A percentile compares a stretch with the other conserved stretches of the same genome.
Evolutionary conservation across 106 monocot genomes (phyloP).

Genomic region (Dioscorea alata): DNA sequence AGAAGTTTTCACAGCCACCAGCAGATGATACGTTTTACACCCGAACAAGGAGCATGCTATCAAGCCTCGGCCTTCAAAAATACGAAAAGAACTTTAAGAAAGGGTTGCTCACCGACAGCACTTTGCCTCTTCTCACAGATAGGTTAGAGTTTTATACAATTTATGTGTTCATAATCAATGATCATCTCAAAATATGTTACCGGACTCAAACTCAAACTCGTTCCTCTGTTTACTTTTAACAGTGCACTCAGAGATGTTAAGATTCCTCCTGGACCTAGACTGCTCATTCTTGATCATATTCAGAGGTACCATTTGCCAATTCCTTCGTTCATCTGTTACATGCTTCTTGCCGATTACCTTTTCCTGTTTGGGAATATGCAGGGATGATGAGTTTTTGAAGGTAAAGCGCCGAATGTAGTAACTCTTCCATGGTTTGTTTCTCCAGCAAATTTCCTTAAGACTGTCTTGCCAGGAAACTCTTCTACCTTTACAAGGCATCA

Average conservation of each 20-base stretch:
- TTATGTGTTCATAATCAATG: neutral
- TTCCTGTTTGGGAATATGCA: too few species aligned
- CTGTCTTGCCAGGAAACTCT: too few species aligned
- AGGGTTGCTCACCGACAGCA: conserved; percentile 12
- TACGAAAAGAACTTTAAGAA: conserved; percentile 17
- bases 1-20: conserved; percentile 12
- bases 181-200: neutral
- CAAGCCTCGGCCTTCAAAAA: conserved; percentile 10
- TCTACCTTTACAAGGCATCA: too few species aligned
- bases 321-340: too few species aligned
- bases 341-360: too few species aligned
- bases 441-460: too few species aligned
- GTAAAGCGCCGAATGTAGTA: too few species aligned
- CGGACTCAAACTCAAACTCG: neutral
- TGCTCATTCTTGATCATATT: conserved; percentile 10
- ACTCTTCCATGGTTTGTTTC: too few species aligned
- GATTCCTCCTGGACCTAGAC: conserved; percentile 6
- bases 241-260: conserved; percentile 10
- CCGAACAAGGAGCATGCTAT: conserved; percentile 6
- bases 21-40: conserved; percentile 7
- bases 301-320: neutral
- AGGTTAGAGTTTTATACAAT: neutral
- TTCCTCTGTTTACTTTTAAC: neutral
- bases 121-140: conserved; percentile 12
- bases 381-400: too few species aligned